Base-by-base conservation (phyloP, 352 stramenopile species). In the Chrysophaeum taylorii region DNA sequence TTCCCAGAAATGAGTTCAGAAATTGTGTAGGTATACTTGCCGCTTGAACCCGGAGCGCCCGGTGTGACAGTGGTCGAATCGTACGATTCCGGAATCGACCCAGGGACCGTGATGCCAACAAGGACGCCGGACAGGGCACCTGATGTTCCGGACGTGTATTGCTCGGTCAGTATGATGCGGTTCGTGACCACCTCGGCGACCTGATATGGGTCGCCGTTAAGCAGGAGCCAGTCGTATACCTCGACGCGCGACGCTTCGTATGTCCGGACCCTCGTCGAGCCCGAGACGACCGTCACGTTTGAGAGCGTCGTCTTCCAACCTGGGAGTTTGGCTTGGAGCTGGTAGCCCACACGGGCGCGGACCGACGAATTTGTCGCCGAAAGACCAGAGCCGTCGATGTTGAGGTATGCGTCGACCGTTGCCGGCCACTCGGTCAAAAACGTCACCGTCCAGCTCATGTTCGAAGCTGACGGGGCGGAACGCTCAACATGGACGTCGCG, bases 401-500 rank as follows among this genome's bases (percentile, higher is more conserved):
- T 23, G 2, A 66, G 35, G 14, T 23, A 23, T 2, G 7, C 15
- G 31, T 66, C n/a, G 18, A 35, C 18, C 15, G 16, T 45, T 52
- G 74, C 76, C 38, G 79, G 79, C 43, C 70, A 80, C 39, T 89
- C 82, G 23, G 79, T 86, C 1, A 94, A 53, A 75, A 96, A 97
- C 9, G 87, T 90, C 9, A 97, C 73, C 1, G 79, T 91, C 91
- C 91, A 97, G 0, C 61, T 31, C 12, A 57, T 57, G 64, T 70
- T 70, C 7, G n/a, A 33, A 18, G 5, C 14, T 21, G 41, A 21
- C 45, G n/a, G 7, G 18, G 60, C 9, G 1, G 87, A 88, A 35
- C 83, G 82, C 39, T 77, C 78, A 18, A 96, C 88, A 38, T 77
- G 74, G n/a, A 96, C 88, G 35, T 76, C 89, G 2, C 89, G 84